Conservation (phyloP, 257 asterid genomes). For the Striga asiatica region DNA sequence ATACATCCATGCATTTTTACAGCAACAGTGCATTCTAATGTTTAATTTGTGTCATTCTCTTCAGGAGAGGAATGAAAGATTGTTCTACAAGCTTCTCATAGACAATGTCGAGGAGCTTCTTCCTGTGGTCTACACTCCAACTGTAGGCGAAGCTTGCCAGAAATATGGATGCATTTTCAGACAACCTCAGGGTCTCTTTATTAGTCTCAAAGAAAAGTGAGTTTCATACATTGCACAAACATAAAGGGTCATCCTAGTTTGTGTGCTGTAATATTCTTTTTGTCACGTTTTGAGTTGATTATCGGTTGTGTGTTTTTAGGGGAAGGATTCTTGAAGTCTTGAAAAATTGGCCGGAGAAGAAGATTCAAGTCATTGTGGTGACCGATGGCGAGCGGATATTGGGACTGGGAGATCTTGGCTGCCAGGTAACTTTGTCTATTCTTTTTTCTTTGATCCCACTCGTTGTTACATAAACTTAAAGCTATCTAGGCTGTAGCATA, state of each 20-base stretch:
- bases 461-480: too few species aligned
- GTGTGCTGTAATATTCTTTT: background rate
- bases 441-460: background rate
- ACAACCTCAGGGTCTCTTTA: slow-evolving; percentile 97
- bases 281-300: slow-evolving; percentile 12
- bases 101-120: slow-evolving; percentile 95
- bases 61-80: slow-evolving; percentile 85
- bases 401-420: slow-evolving; percentile 99
- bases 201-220: slow-evolving; percentile 91
- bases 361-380: slow-evolving; percentile 91
- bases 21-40: background rate
- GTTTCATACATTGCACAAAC: slow-evolving; percentile 3
- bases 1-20: too few species aligned
- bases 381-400: slow-evolving; percentile 96
- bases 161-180: slow-evolving; percentile 95
- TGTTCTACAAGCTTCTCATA: slow-evolving; percentile 91
- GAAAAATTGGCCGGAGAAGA: slow-evolving; percentile 96
- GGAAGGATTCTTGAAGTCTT: slow-evolving; percentile 89
- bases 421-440: slow-evolving; percentile 49
- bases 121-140: slow-evolving; percentile 98
- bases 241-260: background rate
- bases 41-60: background rate
- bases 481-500: too few species aligned
- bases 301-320: slow-evolving; percentile 27
- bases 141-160: slow-evolving; percentile 99